These are phyloP conservation scores for Stagonosporopsis cucurbitacearum DNA, from an alignment of 2,329 filamentous ascomycete genomes.

Conservation along the genomic window DNA sequence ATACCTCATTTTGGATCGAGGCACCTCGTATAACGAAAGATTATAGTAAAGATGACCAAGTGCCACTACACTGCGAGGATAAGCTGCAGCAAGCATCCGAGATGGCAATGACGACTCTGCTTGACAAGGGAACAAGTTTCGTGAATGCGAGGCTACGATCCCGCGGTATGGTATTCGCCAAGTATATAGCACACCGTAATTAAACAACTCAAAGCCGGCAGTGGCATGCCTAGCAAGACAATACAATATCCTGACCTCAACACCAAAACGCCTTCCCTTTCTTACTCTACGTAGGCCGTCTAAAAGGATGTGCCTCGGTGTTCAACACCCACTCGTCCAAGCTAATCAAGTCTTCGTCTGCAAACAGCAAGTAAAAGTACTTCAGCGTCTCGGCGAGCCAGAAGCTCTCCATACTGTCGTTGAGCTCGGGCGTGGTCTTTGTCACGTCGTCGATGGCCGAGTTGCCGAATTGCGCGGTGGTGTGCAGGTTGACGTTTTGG, in stretches of 20 bases:
- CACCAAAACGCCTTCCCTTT: not conserved
- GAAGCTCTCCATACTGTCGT: constrained; percentile 76
- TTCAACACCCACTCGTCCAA: constrained; percentile 71
- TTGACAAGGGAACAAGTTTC: not conserved
- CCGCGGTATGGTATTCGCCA: not conserved
- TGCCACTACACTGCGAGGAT: too few species aligned
- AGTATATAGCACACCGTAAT: not conserved
- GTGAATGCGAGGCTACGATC: constrained; percentile 3
- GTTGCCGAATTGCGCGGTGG: constrained; percentile 67
- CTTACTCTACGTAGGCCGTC: constrained; percentile 26
- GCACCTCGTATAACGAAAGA: not conserved
- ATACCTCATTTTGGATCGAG: not conserved
- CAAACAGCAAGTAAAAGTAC: constrained; percentile 70
- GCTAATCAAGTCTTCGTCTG: constrained; percentile 63
- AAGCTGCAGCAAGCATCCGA: not conserved
- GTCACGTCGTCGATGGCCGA: constrained; percentile 72
- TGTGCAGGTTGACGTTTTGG: constrained; percentile 65
- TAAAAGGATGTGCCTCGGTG: constrained; percentile 55
- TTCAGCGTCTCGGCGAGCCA: constrained; percentile 74
- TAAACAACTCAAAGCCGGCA: not conserved
- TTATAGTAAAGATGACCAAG: not conserved
- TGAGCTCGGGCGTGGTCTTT: constrained; percentile 50
- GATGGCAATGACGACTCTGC: not conserved
- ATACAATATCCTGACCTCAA: not conserved
- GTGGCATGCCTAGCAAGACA: not conserved